Evolutionary conservation across 306 rosid species (phyloP), one percentile per base, ranked within the genome.

Genomic region (Trifolium dubium): DNA sequence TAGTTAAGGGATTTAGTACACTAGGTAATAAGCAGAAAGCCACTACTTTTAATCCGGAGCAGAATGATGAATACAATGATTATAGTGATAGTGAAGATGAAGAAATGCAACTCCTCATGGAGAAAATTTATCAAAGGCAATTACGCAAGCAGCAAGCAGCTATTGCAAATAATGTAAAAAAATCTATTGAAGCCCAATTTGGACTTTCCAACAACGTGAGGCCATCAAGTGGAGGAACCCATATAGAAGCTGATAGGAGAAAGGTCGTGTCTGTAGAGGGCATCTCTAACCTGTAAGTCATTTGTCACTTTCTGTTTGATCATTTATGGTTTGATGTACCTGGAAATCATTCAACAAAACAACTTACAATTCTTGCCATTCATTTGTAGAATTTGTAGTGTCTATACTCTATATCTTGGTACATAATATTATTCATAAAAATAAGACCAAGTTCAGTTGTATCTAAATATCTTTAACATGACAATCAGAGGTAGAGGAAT

Each of bases 171-270:
- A 54, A 54, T 10, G 32, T 23, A 28, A 50, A 10, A 19, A 54
- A 54, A 8, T 54, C 13, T 18, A 18, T 54, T 54, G 32, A 14
- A 9, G 32, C 12, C 32, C 10, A 14, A 3, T 19, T 54, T 54
- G 61, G 32, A 54, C 61, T 23, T 10, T 19, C 32, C 32, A 3
- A 54, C 61, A 4, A 19, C 3, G 11, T 15, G 56, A 19, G 61
- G 10, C 61, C 61, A 9, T 54, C 61, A 54, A 54, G 56, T 50
- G 56, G 56, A 50, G 18, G 56, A 50, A 15, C 56, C 56, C 28
- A 50, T n/a, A 15, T 50, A 50, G 56, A 50, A 15, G 56, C 56
- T 50, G 56, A 50, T 50, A 50, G 56, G 56, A 50, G 56, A 15
- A 50, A 50, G 11, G 28, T 2, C 28, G 10, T 7, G 28, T 51